Conservation (phyloP, 2,329 filamentous ascomycete species). For the Fusarium foetens region DNA sequence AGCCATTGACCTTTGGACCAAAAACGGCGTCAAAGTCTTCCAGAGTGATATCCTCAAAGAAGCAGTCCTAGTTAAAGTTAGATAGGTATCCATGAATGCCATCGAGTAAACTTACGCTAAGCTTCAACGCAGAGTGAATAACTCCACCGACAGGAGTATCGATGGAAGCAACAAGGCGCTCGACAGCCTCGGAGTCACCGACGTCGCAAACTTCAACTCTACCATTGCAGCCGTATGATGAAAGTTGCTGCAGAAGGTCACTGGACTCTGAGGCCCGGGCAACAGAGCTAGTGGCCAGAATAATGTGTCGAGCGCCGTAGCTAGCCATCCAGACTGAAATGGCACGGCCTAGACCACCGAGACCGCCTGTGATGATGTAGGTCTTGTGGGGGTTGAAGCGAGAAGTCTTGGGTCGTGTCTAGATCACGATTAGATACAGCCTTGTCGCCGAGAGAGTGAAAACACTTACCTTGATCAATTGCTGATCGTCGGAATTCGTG, state of each 20-base stretch:
- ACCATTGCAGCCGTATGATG: conserved; percentile 38
- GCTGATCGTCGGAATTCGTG: neutral
- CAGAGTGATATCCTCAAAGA: conserved; percentile 38
- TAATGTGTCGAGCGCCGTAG: conserved; percentile 35
- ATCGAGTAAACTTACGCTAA: conserved; percentile 32
- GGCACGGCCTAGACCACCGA: conserved; percentile 38
- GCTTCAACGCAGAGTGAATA: conserved; percentile 39
- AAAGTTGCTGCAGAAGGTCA: conserved; percentile 35
- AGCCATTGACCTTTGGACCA: conserved; percentile 38
- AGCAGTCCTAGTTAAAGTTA: conserved; percentile 29
- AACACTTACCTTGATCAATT: conserved; percentile 29
- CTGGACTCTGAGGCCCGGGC: conserved; percentile 22
- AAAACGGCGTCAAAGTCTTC: conserved; percentile 37
- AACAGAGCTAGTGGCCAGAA: conserved; percentile 39
- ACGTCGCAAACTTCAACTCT: conserved; percentile 39
- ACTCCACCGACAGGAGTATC: conserved; percentile 34
- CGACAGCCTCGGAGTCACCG: conserved; percentile 31
- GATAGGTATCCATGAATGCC: neutral
- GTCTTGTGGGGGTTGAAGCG: conserved; percentile 30
- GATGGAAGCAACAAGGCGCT: conserved; percentile 22
- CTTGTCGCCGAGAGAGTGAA: neutral
- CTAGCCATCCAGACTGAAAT: conserved; percentile 42
- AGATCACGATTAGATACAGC: neutral
- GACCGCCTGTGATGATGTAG: conserved; percentile 41
- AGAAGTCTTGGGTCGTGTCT: conserved; percentile 35